A percentile compares a stretch with the other conserved stretches of the same genome.
These are phyloP conservation scores for Phytophthora pseudosyringae DNA, from an alignment of 352 stramenopile genomes.

Conservation along the genomic window DNA sequence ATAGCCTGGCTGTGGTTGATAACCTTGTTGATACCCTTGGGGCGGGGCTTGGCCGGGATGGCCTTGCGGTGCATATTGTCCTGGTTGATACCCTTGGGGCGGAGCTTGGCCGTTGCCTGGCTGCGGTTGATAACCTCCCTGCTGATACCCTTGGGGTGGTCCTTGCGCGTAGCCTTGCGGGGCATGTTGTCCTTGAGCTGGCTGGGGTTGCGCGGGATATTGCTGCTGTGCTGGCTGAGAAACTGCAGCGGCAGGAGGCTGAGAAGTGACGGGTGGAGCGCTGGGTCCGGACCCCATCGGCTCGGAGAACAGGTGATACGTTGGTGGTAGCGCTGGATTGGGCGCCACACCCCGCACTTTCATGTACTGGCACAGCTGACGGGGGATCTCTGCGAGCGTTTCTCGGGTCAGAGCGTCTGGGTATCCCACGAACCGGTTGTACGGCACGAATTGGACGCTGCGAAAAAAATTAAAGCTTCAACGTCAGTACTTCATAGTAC, in stretches of 20 bases:
- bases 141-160: constrained; percentile 22
- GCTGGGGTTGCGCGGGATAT: constrained; percentile 22
- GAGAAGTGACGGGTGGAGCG: constrained; percentile 17
- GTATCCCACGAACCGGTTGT: constrained; percentile 55
- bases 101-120: constrained; percentile 21
- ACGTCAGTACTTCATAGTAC: background rate
- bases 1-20: constrained; percentile 29
- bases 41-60: constrained; percentile 20
- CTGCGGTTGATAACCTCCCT: constrained; percentile 31
- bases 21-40: constrained; percentile 27
- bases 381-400: constrained; percentile 75
- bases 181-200: constrained; percentile 32
- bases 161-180: constrained; percentile 37
- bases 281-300: constrained; percentile 25
- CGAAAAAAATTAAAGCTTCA: constrained; percentile 8
- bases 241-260: constrained; percentile 26
- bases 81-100: constrained; percentile 28
- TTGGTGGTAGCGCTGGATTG: constrained; percentile 52
- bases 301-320: constrained; percentile 54
- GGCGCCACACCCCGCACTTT: constrained; percentile 61
- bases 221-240: constrained; percentile 17
- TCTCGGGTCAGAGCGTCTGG: constrained; percentile 53
- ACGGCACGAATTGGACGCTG: constrained; percentile 75
- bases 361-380: constrained; percentile 84
- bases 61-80: background rate